phyloP scores from a whole-genome alignment of 768 basidiomycete species.

The Russula lepida region DNA sequence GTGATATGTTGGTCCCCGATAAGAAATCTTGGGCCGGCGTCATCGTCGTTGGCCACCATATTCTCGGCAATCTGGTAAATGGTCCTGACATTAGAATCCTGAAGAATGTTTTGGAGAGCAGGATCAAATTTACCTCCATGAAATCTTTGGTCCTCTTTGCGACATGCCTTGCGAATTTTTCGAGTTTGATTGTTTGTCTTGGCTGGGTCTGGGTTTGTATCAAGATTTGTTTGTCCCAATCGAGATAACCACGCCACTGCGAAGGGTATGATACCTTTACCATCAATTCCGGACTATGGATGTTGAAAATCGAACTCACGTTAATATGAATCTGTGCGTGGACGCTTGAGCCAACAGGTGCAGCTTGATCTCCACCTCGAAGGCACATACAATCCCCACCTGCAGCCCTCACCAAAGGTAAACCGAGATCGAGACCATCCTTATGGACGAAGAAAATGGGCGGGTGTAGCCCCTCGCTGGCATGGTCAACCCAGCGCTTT shows the following conservation, averaged over 20 bases:
- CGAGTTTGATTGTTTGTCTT: not conserved
- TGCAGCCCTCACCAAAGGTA: not conserved
- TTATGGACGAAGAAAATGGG: constrained; percentile 10
- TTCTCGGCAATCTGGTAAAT: not conserved
- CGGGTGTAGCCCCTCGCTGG: not conserved
- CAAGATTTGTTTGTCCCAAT: constrained; percentile 3
- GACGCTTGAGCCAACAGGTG: not conserved
- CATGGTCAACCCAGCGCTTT: not conserved
- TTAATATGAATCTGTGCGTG: constrained; percentile 15
- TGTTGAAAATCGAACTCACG: not conserved
- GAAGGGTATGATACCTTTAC: not conserved
- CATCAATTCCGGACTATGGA: not conserved
- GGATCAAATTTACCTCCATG: not conserved
- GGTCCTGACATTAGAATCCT: not conserved
- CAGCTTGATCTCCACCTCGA: not conserved
- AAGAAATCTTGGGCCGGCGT: not conserved
- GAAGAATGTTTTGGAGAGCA: not conserved
- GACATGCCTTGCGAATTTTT: constrained; percentile 9
- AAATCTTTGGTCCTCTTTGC: not conserved
- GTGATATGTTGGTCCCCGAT: not conserved
- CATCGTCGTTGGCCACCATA: too few relatives aligned
- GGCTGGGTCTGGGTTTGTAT: not conserved
- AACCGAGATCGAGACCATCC: not conserved
- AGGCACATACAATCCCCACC: not conserved
- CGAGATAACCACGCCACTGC: constrained; percentile 12